Conservation (phyloP, 2,329 filamentous ascomycete genomes). For the Zasmidium citrigriseum region DNA sequence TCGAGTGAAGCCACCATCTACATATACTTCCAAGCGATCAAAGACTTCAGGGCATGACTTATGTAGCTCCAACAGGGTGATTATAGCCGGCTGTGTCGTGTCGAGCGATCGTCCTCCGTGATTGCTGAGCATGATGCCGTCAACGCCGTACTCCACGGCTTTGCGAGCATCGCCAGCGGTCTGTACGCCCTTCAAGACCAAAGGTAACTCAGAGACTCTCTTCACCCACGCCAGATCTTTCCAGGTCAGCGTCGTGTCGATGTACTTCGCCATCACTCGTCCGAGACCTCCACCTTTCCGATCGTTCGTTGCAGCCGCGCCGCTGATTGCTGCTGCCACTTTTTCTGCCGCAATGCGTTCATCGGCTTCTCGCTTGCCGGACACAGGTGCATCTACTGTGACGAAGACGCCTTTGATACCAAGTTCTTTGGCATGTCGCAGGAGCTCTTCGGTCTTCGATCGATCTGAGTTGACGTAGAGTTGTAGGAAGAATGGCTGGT, state of each 20-base stretch:
- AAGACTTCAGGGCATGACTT: constrained; percentile 55
- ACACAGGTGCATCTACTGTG: constrained; percentile 60
- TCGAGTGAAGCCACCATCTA: constrained; percentile 66
- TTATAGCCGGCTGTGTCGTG: constrained; percentile 50
- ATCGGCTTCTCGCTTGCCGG: constrained; percentile 56
- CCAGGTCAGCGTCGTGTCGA: constrained; percentile 57
- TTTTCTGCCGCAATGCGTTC: constrained; percentile 44
- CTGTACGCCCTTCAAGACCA: constrained; percentile 41
- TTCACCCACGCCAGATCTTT: constrained; percentile 46
- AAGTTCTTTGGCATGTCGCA: constrained; percentile 46
- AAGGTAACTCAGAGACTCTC: constrained; percentile 29
- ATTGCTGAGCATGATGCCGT: constrained; percentile 46
- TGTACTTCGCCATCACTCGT: constrained; percentile 55
- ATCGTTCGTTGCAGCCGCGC: constrained; percentile 47
- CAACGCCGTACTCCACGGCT: constrained; percentile 42
- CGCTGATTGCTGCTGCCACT: constrained; percentile 53
- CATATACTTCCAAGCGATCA: constrained; percentile 50
- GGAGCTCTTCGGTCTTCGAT: constrained; percentile 51
- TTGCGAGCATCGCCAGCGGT: constrained; percentile 41
- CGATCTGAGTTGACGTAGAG: constrained; percentile 63
- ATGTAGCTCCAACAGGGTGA: constrained; percentile 63
- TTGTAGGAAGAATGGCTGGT: constrained; percentile 56
- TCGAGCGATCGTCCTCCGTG: constrained; percentile 47
- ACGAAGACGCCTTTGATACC: constrained; percentile 58
- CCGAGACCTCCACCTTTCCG: constrained; percentile 56